Evolutionary conservation across 2,329 filamentous ascomycete species (phyloP).

Genomic region (Cercospora berteroae): DNA sequence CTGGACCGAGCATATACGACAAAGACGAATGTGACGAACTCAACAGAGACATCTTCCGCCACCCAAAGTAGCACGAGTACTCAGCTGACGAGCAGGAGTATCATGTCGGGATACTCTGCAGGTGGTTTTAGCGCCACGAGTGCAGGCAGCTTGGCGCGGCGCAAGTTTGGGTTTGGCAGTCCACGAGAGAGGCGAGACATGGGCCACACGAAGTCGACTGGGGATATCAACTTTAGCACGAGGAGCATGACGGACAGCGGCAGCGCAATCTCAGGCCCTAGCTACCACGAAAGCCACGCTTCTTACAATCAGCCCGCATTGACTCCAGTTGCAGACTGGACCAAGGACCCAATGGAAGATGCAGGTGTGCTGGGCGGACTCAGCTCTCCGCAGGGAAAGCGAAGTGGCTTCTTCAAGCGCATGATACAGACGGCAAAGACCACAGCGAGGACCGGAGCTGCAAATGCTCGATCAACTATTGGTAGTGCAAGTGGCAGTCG

Average conservation of each 20-base stretch:
- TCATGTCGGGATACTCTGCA: constrained; percentile 93
- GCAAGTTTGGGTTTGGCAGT: constrained; percentile 56
- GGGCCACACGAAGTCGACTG: constrained; percentile 27
- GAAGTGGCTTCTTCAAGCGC: constrained; percentile 90
- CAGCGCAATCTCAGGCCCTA: constrained; percentile 39
- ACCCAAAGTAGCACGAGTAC: constrained; percentile 70
- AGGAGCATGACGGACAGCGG: constrained; percentile 56
- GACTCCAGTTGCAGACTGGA: constrained; percentile 65
- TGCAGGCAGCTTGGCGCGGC: constrained; percentile 85
- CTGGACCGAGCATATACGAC: constrained; percentile 81
- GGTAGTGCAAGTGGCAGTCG: constrained; percentile 53
- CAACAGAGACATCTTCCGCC: constrained; percentile 54
- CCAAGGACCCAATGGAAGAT: constrained; percentile 59
- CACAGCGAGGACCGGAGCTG: constrained; percentile 67
- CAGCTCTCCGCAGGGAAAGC: constrained; percentile 68
- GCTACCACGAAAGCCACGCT: constrained; percentile 83
- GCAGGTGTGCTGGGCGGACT: constrained; percentile 75
- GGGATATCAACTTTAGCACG: constrained; percentile 32
- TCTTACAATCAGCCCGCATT: constrained; percentile 54
- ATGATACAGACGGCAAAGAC: constrained; percentile 94
- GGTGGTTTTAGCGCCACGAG: constrained; percentile 91
- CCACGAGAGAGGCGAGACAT: constrained; percentile 30
- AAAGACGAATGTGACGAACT: constrained; percentile 79
- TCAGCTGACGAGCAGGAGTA: constrained; percentile 73
- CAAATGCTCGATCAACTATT: constrained; percentile 82